These are phyloP conservation scores for Aspergillus tanneri DNA, from an alignment of 2,329 filamentous ascomycete species.

Conservation along the genomic window DNA sequence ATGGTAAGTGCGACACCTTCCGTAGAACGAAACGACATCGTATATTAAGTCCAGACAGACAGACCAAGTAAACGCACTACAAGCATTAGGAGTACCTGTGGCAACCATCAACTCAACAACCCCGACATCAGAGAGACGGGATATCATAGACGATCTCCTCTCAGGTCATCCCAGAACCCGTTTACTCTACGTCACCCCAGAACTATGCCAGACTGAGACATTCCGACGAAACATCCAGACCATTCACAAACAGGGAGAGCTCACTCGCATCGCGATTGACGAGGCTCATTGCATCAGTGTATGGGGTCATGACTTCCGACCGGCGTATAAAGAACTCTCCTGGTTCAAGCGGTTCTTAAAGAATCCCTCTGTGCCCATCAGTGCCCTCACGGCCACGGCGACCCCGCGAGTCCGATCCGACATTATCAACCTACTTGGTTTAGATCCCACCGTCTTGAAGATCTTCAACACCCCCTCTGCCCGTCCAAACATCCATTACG, in stretches of 20 bases:
- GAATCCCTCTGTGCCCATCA: conserved; percentile 83
- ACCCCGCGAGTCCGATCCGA: conserved; percentile 78
- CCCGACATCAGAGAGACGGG: conserved; percentile 59
- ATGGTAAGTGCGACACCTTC: conserved; percentile 61
- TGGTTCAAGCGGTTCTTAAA: conserved; percentile 69
- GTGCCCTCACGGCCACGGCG: conserved; percentile 89
- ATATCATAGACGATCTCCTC: conserved; percentile 76
- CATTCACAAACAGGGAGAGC: conserved; percentile 75
- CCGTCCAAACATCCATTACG: conserved; percentile 83
- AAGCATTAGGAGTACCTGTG: conserved; percentile 71
- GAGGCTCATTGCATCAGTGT: conserved; percentile 97
- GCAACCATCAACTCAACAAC: conserved; percentile 87
- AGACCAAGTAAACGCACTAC: conserved; percentile 84
- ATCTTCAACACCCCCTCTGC: conserved; percentile 81
- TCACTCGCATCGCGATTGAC: conserved; percentile 86
- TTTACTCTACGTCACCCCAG: conserved; percentile 89
- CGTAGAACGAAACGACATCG: neutral
- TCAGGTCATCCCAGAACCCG: conserved; percentile 81
- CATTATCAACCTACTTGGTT: conserved; percentile 70
- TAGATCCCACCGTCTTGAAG: conserved; percentile 64
- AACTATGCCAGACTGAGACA: conserved; percentile 73
- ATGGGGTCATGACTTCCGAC: conserved; percentile 98
- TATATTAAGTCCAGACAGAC: conserved; percentile 54
- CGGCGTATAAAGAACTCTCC: conserved; percentile 79
- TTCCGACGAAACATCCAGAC: conserved; percentile 74